Percentiles rank a stretch among this genome's conserved stretches.
Evolutionary conservation across 805 yeast genomes (phyloP).

Genomic region (Barnettozyma sp.): DNA sequence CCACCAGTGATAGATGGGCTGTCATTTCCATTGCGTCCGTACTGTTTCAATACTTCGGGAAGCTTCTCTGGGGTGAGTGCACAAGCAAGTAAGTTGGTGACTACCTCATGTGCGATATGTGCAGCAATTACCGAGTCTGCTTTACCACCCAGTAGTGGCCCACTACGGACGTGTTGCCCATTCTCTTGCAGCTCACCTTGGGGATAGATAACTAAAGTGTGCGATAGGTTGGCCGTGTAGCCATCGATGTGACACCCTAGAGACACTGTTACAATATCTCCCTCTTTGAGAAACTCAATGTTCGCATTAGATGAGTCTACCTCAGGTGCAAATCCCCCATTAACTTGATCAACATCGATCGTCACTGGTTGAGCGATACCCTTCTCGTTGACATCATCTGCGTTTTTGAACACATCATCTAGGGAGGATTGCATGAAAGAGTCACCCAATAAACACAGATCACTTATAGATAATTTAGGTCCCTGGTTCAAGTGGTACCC

Average conservation of each 20-base stretch:
- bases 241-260: constrained; percentile 95
- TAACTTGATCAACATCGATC: constrained; percentile 75
- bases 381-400: constrained; percentile 69
- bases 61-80: constrained; percentile 70
- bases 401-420: constrained; percentile 51
- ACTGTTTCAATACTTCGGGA: constrained; percentile 42
- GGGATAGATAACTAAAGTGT: constrained; percentile 80
- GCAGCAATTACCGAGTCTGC: constrained; percentile 91
- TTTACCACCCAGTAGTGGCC: constrained; percentile 75
- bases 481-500: constrained; percentile 55
- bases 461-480: constrained; percentile 41
- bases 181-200: constrained; percentile 40
- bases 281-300: constrained; percentile 46
- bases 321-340: constrained; percentile 82
- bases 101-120: constrained; percentile 82
- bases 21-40: constrained; percentile 25
- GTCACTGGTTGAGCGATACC: constrained; percentile 92
- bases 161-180: constrained; percentile 43
- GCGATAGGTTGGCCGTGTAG: constrained; percentile 80
- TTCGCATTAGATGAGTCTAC: constrained; percentile 46
- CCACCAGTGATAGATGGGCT: constrained; percentile 70
- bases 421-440: constrained; percentile 58
- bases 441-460: constrained; percentile 80
- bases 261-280: constrained; percentile 80
- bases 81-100: constrained; percentile 68